These are phyloP conservation scores for Zizania palustris DNA, from an alignment of 202 grass and related monocot genomes.

Conservation along the genomic window DNA sequence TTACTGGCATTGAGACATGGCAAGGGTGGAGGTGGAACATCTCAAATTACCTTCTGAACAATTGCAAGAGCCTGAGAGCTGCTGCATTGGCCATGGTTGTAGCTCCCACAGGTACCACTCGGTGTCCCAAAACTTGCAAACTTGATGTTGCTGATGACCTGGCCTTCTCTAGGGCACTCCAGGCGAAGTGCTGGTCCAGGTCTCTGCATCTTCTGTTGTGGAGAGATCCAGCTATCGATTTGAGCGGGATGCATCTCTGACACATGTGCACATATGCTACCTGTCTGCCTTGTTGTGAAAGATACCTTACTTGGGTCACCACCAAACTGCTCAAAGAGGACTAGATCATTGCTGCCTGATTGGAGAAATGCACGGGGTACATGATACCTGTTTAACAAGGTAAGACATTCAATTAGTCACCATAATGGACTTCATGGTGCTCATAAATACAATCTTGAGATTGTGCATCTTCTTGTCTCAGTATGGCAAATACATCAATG, in stretches of 20 bases:
- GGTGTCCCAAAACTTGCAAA: slow-evolving; percentile 97
- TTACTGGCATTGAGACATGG: not conserved
- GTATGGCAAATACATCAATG: not conserved
- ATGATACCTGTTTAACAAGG: slow-evolving; percentile 77
- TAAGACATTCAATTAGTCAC: slow-evolving; percentile 12
- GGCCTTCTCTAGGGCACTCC: slow-evolving; percentile 66
- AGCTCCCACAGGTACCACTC: slow-evolving; percentile 75
- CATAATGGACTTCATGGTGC: not conserved
- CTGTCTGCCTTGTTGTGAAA: slow-evolving; percentile 60
- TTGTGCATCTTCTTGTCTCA: slow-evolving; percentile 1
- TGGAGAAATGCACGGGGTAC: slow-evolving; percentile 78
- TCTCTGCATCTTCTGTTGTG: slow-evolving; percentile 49
- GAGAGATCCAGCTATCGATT: slow-evolving; percentile 58
- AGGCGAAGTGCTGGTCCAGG: slow-evolving; percentile 61
- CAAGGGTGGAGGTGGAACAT: slow-evolving; percentile 29
- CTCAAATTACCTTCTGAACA: slow-evolving; percentile 75
- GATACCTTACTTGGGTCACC: slow-evolving; percentile 86
- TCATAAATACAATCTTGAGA: slow-evolving; percentile 19
- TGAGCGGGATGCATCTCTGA: slow-evolving; percentile 83
- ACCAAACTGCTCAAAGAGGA: slow-evolving; percentile 91
- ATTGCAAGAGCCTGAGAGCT: slow-evolving; percentile 64
- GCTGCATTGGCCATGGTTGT: slow-evolving; percentile 79
- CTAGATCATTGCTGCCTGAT: slow-evolving; percentile 75
- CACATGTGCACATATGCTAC: slow-evolving; percentile 68
- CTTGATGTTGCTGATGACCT: slow-evolving; percentile 78